A percentile compares a stretch with the other conserved stretches of the same genome.
phyloP scores from a whole-genome alignment of 2,329 filamentous ascomycete species.

The Alternaria ventricosa region DNA sequence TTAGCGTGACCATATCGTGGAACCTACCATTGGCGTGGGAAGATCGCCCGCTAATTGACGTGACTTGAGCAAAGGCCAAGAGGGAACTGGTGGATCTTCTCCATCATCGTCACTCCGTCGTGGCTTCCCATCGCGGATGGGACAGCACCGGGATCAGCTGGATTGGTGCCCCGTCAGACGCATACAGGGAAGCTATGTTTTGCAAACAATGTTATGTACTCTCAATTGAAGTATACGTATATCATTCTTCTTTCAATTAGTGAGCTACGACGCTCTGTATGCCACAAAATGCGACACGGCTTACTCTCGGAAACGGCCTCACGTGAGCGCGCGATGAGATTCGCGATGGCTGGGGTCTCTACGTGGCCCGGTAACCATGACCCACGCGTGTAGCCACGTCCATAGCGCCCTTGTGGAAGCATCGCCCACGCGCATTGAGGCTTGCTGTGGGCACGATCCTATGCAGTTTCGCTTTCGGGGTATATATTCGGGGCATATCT shows the following conservation, averaged over 20 bases:
- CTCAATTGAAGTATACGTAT: neutral
- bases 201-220: neutral
- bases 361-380: neutral
- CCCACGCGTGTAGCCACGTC: neutral
- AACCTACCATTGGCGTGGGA: neutral
- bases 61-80: neutral
- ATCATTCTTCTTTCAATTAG: neutral
- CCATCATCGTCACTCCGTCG: neutral
- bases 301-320: neutral
- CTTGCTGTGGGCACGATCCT: neutral
- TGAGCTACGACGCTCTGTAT: neutral
- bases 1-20: slow-evolving; percentile 7
- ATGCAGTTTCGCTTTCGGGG: neutral
- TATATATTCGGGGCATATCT: neutral
- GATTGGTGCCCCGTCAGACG: neutral
- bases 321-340: neutral
- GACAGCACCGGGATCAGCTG: neutral
- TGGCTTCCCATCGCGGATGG: neutral
- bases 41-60: neutral
- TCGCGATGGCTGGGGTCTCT: neutral
- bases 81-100: neutral
- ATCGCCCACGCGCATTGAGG: neutral
- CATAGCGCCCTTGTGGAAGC: neutral
- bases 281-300: neutral
- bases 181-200: neutral